phyloP scores from a whole-genome alignment of 2,329 filamentous ascomycete species.

The Epichloe brachyelytri region DNA sequence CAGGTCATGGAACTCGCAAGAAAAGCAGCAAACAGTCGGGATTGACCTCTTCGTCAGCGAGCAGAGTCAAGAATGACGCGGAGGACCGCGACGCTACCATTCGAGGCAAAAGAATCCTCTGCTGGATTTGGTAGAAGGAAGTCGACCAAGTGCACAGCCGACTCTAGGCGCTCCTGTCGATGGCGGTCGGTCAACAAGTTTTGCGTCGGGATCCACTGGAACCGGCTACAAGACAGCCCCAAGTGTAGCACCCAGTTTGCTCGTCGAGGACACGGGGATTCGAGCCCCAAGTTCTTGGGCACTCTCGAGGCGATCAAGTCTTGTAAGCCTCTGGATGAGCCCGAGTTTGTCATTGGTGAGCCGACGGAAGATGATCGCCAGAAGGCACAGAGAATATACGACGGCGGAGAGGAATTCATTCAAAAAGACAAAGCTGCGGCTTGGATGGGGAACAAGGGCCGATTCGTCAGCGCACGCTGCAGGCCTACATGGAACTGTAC shows the following conservation, averaged over 20 bases:
- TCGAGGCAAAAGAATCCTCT: constrained; percentile 14
- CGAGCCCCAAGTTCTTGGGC: constrained; percentile 22
- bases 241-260: constrained; percentile 31
- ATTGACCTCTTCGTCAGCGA: neutral
- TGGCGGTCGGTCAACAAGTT: constrained; percentile 22
- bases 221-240: constrained; percentile 29
- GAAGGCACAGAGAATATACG: constrained; percentile 71
- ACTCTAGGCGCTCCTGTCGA: constrained; percentile 32
- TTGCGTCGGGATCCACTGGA: constrained; percentile 23
- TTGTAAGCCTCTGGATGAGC: constrained; percentile 39
- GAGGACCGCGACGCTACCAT: constrained; percentile 17
- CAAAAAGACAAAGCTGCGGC: constrained; percentile 68
- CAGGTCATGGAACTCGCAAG: constrained; percentile 7
- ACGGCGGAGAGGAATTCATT: constrained; percentile 72
- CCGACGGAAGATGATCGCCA: constrained; percentile 58
- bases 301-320: constrained; percentile 20
- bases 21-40: constrained; percentile 1
- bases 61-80: constrained; percentile 1
- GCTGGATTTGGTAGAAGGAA: constrained; percentile 10
- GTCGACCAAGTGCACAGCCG: constrained; percentile 14
- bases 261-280: constrained; percentile 27
- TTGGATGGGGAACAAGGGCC: constrained; percentile 67
- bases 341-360: constrained; percentile 43
- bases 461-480: constrained; percentile 43
- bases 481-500: constrained; percentile 85